A percentile compares a stretch with the other conserved stretches of the same genome.
These are phyloP conservation scores for Teunomyces aglyptinius DNA, from an alignment of 805 yeast species.

Conservation along the genomic window DNA sequence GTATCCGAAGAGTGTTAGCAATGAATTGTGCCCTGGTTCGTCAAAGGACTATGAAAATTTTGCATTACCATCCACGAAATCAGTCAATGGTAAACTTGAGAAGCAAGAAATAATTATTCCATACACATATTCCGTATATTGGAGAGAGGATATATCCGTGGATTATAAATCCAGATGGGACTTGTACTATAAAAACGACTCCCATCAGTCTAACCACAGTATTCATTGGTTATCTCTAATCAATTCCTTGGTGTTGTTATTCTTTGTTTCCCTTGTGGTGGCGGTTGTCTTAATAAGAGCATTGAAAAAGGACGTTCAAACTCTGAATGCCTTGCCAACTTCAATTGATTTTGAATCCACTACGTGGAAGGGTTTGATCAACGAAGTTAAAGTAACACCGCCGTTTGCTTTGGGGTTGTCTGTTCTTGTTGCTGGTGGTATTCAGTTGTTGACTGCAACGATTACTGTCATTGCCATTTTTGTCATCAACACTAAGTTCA, in stretches of 20 bases:
- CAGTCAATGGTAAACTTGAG: slow-evolving; percentile 2
- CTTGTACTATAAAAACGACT: slow-evolving; percentile 59
- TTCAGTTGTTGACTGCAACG: slow-evolving; percentile 66
- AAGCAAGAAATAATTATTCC: slow-evolving; percentile 51
- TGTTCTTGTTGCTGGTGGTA: slow-evolving; percentile 67
- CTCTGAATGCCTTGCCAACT: slow-evolving; percentile 13
- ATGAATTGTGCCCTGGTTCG: slow-evolving; percentile 72
- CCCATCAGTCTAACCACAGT: slow-evolving; percentile 39
- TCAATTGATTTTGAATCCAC: slow-evolving; percentile 7
- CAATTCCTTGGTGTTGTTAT: slow-evolving; percentile 65
- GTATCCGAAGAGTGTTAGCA: slow-evolving; percentile 76
- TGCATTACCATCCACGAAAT: slow-evolving; percentile 41
- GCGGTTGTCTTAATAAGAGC: slow-evolving; percentile 61
- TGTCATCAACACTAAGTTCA: slow-evolving; percentile 33
- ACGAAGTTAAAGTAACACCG: slow-evolving; percentile 58
- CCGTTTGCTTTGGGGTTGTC: slow-evolving; percentile 47
- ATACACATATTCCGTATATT: slow-evolving; percentile 80
- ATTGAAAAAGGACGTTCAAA: slow-evolving; percentile 48
- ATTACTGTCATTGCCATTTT: slow-evolving; percentile 59
- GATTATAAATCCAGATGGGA: slow-evolving; percentile 73
- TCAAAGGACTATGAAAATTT: slow-evolving; percentile 57
- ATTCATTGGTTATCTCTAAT: slow-evolving; percentile 79
- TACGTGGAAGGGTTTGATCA: slow-evolving; percentile 51
- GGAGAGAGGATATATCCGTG: slow-evolving; percentile 76
- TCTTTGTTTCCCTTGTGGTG: slow-evolving; percentile 60